Evolutionary conservation across 2,329 filamentous ascomycete species (phyloP), one percentile per base, ranked within the genome.

Genomic region (Aaosphaeria arxii): DNA sequence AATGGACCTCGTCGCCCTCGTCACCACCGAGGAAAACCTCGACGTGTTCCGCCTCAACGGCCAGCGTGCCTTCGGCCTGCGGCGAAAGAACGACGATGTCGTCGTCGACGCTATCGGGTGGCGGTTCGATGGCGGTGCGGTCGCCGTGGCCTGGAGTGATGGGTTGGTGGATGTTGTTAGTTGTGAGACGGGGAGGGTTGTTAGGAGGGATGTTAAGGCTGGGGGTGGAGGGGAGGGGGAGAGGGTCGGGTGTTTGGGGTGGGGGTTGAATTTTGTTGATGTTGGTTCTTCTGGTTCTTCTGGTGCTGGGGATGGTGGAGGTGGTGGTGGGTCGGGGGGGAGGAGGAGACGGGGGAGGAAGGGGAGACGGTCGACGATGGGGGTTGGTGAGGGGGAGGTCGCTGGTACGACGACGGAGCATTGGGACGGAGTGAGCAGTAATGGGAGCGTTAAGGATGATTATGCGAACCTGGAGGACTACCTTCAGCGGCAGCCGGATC

Each of bases 71-170:
- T 86, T 86, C 61, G 78, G 78, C 0, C 54, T 77, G 29, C 73
- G 72, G 45, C 64, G 71, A 42, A 73, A 71, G 53, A 65, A 59
- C 39, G 62, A 67, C 30, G 59, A 61, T 13, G 47, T 56, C 4
- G 56, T 47, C 9, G 64, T 77, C 9, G 66, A 69, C 33, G 62
- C 63, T 36, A 54, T 77, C 38, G 62, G 68, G 35, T 78, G 76
- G 76, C 75, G 76, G 51, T 71, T 70, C 33, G 75, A 77, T 49
- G 75, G 87, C 6, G 86, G 89, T 53, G 84, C 89, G 39, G 79
- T 96, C 46, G 90, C 90, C 11, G 83, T 94, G 11, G 89, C 85
- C 41, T 95, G 89, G 84, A 89, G 82, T 57, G 89, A 95, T 73
- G 88, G 88, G 30, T 81, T 82, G 5, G 82, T 94, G 17, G 84